Evolutionary conservation across 2,329 filamentous ascomycete genomes (phyloP), one percentile per base, ranked within the genome.

Genomic region (Pseudocercospora vitis): DNA sequence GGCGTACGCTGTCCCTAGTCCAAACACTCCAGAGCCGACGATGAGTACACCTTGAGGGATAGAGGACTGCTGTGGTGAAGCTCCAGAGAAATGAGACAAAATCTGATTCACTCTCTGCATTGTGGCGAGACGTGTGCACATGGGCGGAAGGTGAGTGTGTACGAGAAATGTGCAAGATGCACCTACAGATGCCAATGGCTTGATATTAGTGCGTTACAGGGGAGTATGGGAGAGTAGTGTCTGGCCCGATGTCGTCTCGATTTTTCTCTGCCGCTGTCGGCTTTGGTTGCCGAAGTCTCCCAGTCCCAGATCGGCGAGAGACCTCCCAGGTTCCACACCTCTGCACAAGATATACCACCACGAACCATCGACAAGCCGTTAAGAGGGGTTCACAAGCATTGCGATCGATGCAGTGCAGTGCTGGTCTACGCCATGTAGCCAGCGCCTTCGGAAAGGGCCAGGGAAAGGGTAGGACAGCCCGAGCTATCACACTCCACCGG

Each of bases 1-100:
- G 11, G 88, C 80, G 60, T 85, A 83, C 48, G 90, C 88, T 18
- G 84, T 87, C 6, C 81, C 81, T 50, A 87, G 73, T 24, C 79
- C 79, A 56, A 82, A 82, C 39, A 80, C 78, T 44, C 79, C 79
- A 23, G 77, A 76, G 52, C 76, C 76, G 31, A 79, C 64, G 53
- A 79, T 78, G 23, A 79, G 66, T 50, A 79, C 68, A 7, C 74
- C 76, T 14, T 73, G 71, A 18, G 76, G 75, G 9, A 37, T 35
- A 18, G 40, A 8, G 19, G 31, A 37, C 26, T 44, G 28, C 51
- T 42, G 50, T 37, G 21, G 42, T n/a, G 48, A 44, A 14, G 48
- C 35, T 19, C 29, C 53, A 21, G 42, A 45, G 35, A 56, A 51
- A 35, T 56, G 53, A n/a, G 32, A 32, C 11, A 39, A 24, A 24